These are phyloP conservation scores for Leccinum subfulvum DNA, from an alignment of 1,284 basidiomycete species.

Conservation along the genomic window DNA sequence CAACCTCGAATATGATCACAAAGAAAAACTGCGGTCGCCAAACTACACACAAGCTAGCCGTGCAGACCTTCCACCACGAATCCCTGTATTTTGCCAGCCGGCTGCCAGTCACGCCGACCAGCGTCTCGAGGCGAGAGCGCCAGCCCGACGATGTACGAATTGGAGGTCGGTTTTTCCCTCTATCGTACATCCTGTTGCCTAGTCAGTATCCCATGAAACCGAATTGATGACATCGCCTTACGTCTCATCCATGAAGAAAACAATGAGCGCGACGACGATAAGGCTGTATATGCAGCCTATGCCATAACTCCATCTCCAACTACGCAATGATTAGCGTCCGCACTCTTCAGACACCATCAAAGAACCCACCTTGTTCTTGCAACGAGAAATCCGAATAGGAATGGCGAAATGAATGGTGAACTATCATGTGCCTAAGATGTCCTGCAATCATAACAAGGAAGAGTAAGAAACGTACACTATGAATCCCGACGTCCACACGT, in stretches of 20 bases:
- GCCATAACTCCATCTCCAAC: constrained; percentile 74
- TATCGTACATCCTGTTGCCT: constrained; percentile 60
- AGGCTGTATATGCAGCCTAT: constrained; percentile 60
- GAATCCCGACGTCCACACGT: constrained; percentile 71
- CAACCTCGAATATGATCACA: constrained; percentile 23
- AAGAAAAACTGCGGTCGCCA: constrained; percentile 65
- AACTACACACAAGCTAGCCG: constrained; percentile 51
- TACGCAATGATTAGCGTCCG: constrained; percentile 20
- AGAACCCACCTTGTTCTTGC: constrained; percentile 47
- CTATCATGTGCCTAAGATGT: constrained; percentile 11
- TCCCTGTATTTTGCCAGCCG: constrained; percentile 62
- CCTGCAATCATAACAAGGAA: neutral
- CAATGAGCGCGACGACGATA: constrained; percentile 57
- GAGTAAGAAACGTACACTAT: constrained; percentile 50
- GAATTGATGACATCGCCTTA: constrained; percentile 29
- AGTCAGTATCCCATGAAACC: constrained; percentile 7
- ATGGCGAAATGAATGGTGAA: constrained; percentile 66
- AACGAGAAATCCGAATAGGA: constrained; percentile 68
- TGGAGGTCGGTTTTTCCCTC: constrained; percentile 54
- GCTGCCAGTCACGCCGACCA: constrained; percentile 64
- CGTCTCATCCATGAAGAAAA: constrained; percentile 66
- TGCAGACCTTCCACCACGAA: constrained; percentile 48
- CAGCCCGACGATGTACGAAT: constrained; percentile 44
- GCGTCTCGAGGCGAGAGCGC: constrained; percentile 56
- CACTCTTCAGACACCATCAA: neutral